Evolutionary conservation across 2,329 filamentous ascomycete species (phyloP).

Genomic region (Aspergillus flavus): DNA sequence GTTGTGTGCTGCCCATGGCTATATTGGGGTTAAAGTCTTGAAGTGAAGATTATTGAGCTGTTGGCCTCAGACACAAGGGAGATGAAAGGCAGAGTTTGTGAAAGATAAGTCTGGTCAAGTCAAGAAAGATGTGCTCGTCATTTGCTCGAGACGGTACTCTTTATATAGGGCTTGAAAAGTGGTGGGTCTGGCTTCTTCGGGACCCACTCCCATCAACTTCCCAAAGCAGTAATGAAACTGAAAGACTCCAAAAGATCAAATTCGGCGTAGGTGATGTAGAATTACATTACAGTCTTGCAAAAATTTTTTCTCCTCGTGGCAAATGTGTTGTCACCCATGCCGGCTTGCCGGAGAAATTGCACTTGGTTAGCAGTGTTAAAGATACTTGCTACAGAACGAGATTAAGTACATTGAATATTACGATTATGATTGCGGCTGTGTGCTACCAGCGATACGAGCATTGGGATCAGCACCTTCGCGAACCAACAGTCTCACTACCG

Average conservation of each 20-base stretch:
- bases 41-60: accelerated
- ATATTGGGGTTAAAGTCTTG: background rate
- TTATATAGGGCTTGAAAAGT: background rate
- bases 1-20: background rate
- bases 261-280: no score
- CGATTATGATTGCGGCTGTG: background rate
- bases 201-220: background rate
- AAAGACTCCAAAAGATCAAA: no score
- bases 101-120: no score
- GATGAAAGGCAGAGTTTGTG: no score
- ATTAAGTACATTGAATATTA: background rate
- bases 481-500: background rate
- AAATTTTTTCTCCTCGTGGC: no score
- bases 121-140: no score
- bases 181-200: no score
- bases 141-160: background rate
- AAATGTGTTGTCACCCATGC: no score
- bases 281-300: no score
- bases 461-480: background rate
- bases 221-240: background rate
- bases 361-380: no score
- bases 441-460: background rate
- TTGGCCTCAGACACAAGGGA: background rate
- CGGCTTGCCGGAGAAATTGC: no score
- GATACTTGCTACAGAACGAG: no score